Conservation (phyloP, 805 yeast species). For the Lipomyces starkeyi region DNA sequence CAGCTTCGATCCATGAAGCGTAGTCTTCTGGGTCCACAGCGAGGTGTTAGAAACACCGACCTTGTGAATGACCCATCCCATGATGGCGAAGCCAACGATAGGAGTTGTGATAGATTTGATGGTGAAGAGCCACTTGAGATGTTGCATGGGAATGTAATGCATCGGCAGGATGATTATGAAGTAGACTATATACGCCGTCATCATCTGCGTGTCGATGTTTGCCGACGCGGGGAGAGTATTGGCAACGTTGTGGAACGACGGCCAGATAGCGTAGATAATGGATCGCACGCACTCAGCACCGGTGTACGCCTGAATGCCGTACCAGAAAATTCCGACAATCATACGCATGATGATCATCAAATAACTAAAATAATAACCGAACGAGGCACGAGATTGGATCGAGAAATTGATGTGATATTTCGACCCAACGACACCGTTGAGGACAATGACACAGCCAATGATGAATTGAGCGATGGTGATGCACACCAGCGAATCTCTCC, state of each 20-base stretch:
- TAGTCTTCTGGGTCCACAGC: slow-evolving; percentile 13
- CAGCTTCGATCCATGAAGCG: slow-evolving; percentile 44
- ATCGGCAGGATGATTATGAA: slow-evolving; percentile 83
- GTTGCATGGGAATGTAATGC: slow-evolving; percentile 81
- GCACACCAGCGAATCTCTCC: slow-evolving; percentile 29
- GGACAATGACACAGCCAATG: slow-evolving; percentile 69
- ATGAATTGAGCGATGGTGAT: slow-evolving; percentile 45
- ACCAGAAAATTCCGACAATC: too few species aligned
- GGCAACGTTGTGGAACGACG: slow-evolving; percentile 44
- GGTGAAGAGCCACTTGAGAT: slow-evolving; percentile 81
- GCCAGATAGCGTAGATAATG: slow-evolving; percentile 79
- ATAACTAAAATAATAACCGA: slow-evolving; percentile 95
- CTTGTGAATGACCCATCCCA: slow-evolving; percentile 77
- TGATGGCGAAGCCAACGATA: slow-evolving; percentile 79
- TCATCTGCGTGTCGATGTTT: slow-evolving; percentile 53
- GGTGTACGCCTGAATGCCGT: slow-evolving; percentile 82
- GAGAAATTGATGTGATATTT: slow-evolving; percentile 86
- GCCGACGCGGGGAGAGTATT: slow-evolving; percentile 48
- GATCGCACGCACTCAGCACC: slow-evolving; percentile 82
- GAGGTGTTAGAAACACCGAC: slow-evolving; percentile 60
- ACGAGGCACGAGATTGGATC: slow-evolving; percentile 76
- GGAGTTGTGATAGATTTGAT: slow-evolving; percentile 80
- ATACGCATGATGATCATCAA: slow-evolving; percentile 71
- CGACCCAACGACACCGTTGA: slow-evolving; percentile 80
- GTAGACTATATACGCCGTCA: slow-evolving; percentile 78